Base-by-base conservation (phyloP, 176 grass and related monocot species). In the Rhynchospora pubera region DNA sequence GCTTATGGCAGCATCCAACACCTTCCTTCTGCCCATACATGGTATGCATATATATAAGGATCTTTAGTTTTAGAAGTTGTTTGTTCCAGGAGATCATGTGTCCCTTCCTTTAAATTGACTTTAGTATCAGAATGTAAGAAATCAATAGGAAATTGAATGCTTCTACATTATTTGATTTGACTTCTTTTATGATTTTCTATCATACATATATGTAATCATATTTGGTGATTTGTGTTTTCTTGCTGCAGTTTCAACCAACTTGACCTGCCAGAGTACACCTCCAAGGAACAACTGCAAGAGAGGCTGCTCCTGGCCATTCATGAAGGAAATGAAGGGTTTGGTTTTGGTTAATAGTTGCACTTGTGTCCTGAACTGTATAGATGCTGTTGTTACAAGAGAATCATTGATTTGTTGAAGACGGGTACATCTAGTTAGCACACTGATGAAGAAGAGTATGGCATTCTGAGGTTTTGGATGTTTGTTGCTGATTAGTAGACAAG, bases 271-370 rank as follows among this genome's bases (percentile, higher is more conserved):
- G 97, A 99, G 82, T 99, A 95, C 83, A 90, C 97, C 65, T 96
- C 93, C 16, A 99, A 93, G 83, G 97, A 91, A 63, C 97, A 99
- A 84, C 84, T 99, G 39, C 93, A 91, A 85, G 97, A 99, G 82
- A 90, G 89, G 66, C 84, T 99, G 61, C 87, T 99, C 15, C 80
- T 99, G 28, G 97, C 97, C 34, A 93, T 99, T 80, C 97, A 99
- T 19, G 97, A 99, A 84, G 97, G 87, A 21, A 99, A 93, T 74
- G 97, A 99, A 93, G 97, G 97, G 58, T 99, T 99, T 18, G 97
- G 97, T 78, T 99, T 99, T 14, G 93, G 93, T 82, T 95, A 88
- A 99, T 23, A n/a, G 6, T 64, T 67, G 24, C 10, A 9, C 45
- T 52, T 66, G 23, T 66, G 23, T 59, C 50, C 6, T n/a, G 26